Conservation (phyloP, 352 stramenopile species). For the Globisporangium echinulatum region DNA sequence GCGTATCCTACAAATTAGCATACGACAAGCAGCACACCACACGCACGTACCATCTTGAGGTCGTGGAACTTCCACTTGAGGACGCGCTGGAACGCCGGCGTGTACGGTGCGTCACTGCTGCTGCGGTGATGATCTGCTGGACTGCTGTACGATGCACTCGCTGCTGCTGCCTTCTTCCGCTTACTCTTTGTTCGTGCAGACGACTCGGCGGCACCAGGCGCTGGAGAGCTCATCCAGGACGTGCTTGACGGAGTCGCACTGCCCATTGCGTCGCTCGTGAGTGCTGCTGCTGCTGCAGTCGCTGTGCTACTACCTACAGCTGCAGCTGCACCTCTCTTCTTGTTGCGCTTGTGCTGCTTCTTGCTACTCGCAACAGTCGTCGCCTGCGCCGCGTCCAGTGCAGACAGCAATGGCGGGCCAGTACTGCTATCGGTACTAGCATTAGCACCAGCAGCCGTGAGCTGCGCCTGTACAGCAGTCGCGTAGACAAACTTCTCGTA, state of each 20-base stretch:
- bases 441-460: slow-evolving; percentile 15
- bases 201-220: too few species aligned
- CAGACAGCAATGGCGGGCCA: not conserved
- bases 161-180: slow-evolving; percentile 1
- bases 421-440: slow-evolving; percentile 5
- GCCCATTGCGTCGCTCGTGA: too few species aligned
- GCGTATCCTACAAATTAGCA: not conserved
- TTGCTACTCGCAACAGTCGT: not conserved
- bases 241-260: too few species aligned
- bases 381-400: not conserved
- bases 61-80: slow-evolving; percentile 86
- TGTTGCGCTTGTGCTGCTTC: slow-evolving; percentile 2
- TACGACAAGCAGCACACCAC: not conserved
- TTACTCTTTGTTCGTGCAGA: too few species aligned
- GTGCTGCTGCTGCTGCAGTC: too few species aligned
- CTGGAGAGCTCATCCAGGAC: too few species aligned
- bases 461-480: slow-evolving; percentile 37
- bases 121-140: slow-evolving; percentile 1
- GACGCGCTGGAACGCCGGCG: slow-evolving; percentile 58
- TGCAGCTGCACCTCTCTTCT: not conserved
- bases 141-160: slow-evolving; percentile 13
- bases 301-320: not conserved
- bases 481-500: slow-evolving; percentile 88
- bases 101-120: slow-evolving; percentile 16
- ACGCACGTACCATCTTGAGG: slow-evolving; percentile 66